Conservation (phyloP, 2,329 filamentous ascomycete genomes). For the Xylariaceae sp. region DNA sequence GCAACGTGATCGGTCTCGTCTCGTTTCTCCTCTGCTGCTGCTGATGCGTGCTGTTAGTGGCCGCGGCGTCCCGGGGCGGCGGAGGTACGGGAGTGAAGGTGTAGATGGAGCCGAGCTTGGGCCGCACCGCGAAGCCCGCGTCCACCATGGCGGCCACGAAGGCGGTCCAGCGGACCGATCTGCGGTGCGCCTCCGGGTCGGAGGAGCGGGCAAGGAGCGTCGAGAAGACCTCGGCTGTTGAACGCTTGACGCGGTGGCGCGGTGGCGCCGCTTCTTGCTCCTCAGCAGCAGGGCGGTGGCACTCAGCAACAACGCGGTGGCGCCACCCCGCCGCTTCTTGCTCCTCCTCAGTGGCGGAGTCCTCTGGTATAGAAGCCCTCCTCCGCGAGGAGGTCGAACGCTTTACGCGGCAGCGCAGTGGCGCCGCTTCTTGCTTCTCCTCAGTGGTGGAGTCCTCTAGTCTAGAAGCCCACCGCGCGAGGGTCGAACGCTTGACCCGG, state of each 20-base stretch:
- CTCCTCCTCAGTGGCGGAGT: not conserved
- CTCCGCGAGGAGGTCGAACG: conserved; percentile 1
- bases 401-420: no score
- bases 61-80: no score
- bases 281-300: no score
- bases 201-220: conserved; percentile 25
- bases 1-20: not conserved
- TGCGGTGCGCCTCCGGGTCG: conserved; percentile 21
- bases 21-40: not conserved
- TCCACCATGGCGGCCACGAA: conserved; percentile 36
- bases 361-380: no score
- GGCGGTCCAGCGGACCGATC: conserved; percentile 26
- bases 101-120: conserved; percentile 25
- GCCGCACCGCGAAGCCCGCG: conserved; percentile 32
- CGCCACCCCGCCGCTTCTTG: conserved; percentile 2
- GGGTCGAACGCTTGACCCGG: no score
- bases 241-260: conserved; percentile 29
- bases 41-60: no score
- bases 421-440: not conserved
- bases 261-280: not conserved
- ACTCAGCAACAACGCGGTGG: no score
- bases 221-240: conserved; percentile 31
- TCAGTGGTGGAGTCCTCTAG: not conserved
- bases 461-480: conserved; percentile 16
- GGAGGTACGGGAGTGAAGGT: no score